These are phyloP conservation scores for Rhodosporidiobolus sp. DNA, from an alignment of 768 basidiomycete genomes.

Conservation along the genomic window DNA sequence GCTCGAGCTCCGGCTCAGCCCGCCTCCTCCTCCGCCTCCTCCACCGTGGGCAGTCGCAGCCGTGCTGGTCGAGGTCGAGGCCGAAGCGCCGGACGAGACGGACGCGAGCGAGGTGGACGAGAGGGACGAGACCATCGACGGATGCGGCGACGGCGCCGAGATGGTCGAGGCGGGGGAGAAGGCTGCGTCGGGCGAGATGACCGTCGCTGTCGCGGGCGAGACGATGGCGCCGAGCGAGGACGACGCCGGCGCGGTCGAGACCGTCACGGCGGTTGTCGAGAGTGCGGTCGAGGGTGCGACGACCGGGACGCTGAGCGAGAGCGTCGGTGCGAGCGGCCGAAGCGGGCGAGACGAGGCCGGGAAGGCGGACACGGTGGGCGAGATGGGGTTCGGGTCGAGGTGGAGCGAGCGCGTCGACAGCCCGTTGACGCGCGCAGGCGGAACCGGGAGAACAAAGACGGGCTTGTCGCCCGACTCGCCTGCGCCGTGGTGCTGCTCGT, in stretches of 20 bases:
- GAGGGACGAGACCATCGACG: background rate
- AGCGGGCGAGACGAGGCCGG: background rate
- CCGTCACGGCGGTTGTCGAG: background rate
- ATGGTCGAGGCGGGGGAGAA: background rate
- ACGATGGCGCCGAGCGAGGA: background rate
- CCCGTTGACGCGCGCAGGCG: background rate
- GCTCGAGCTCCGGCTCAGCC: background rate
- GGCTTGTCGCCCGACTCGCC: background rate
- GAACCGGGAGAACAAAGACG: conserved; percentile 6
- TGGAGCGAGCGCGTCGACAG: background rate
- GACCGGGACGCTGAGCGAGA: conserved; percentile 4
- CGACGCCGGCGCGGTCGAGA: background rate
- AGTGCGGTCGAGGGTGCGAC: background rate
- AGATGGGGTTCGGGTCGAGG: background rate
- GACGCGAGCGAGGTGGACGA: background rate
- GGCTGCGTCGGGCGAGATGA: background rate
- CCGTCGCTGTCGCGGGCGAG: background rate
- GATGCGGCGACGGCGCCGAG: background rate
- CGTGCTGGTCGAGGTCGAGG: background rate
- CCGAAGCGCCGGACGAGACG: conserved; percentile 5
- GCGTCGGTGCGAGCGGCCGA: conserved; percentile 1
- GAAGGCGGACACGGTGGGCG: conserved; percentile 2
- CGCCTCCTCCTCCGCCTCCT: background rate
- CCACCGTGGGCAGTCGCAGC: background rate
- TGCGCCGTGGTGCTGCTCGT: background rate